A percentile compares a stretch with the other conserved stretches of the same genome.
phyloP scores from a whole-genome alignment of 805 yeast species.

The Candida incommunis region DNA sequence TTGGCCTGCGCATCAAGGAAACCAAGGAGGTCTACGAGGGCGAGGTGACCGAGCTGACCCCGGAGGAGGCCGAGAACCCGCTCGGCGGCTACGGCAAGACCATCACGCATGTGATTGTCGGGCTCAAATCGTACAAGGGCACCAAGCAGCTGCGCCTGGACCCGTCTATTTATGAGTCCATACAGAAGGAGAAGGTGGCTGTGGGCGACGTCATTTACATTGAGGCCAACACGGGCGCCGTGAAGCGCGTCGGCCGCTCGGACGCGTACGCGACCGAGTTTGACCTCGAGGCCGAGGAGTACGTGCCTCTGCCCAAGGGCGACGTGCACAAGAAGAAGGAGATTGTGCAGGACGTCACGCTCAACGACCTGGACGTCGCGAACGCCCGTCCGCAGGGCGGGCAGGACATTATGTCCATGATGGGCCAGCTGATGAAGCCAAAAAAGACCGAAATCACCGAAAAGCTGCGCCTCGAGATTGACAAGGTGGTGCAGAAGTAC shows the following conservation, averaged over 20 bases:
- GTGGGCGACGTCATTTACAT: constrained; percentile 96
- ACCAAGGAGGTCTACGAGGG: constrained; percentile 97
- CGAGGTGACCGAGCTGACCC: constrained; percentile 89
- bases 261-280: constrained; percentile 98
- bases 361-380: constrained; percentile 93
- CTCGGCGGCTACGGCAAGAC: constrained; percentile 97
- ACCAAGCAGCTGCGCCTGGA: constrained; percentile 80
- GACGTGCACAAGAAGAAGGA: constrained; percentile 97
- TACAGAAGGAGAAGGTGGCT: constrained; percentile 86
- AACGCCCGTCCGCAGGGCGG: constrained; percentile 96
- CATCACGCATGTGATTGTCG: constrained; percentile 84
- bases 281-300: constrained; percentile 96
- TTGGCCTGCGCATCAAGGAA: constrained; percentile 90
- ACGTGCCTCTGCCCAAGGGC: constrained; percentile 96
- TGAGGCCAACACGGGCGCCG: constrained; percentile 95
- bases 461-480: constrained; percentile 82
- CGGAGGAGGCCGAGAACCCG: constrained; percentile 94
- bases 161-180: constrained; percentile 84
- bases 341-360: constrained; percentile 91
- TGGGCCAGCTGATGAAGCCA: constrained; percentile 94
- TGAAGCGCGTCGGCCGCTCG: constrained; percentile 93
- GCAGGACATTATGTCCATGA: constrained; percentile 87
- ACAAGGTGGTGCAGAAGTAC: constrained; percentile 89
- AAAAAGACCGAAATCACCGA: constrained; percentile 95
- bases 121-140: constrained; percentile 84